Evolutionary conservation across 306 rosid genomes (phyloP).

Genomic region (Citrullus amarus): DNA sequence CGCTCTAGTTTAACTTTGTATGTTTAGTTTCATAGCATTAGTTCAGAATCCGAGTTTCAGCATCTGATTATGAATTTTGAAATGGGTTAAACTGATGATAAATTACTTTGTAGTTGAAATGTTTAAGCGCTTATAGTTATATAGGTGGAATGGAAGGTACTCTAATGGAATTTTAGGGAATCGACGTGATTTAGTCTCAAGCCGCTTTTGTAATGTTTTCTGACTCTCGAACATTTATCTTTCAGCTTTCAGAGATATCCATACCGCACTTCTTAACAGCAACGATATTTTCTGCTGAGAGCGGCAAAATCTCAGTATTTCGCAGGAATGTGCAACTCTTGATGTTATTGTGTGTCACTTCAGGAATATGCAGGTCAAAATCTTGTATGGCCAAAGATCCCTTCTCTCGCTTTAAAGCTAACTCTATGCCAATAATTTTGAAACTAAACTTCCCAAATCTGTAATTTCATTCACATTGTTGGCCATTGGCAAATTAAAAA

Average conservation of each 20-base stretch:
- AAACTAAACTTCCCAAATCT: neutral
- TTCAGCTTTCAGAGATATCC: constrained; percentile 77
- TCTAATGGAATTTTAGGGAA: neutral
- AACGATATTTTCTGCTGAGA: constrained; percentile 71
- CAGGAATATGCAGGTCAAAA: constrained; percentile 99
- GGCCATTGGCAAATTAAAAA: neutral
- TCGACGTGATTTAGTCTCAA: neutral
- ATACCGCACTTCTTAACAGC: constrained; percentile 92
- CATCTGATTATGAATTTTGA: neutral
- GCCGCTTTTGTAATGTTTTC: neutral
- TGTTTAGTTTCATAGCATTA: neutral
- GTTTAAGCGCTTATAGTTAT: neutral
- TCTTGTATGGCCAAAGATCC: constrained; percentile 77
- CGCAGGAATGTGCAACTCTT: constrained; percentile 61
- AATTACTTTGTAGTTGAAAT: neutral
- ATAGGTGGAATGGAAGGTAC: neutral
- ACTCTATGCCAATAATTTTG: neutral
- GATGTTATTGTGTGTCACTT: constrained; percentile 51
- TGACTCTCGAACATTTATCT: neutral
- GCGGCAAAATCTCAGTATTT: constrained; percentile 58
- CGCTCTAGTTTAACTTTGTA: neutral
- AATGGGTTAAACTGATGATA: neutral
- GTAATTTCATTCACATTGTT: neutral
- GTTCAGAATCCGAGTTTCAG: neutral
- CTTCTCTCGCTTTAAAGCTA: constrained; percentile 22